Evolutionary conservation across 2,329 filamentous ascomycete genomes (phyloP).

Genomic region (Penicillium sp.): DNA sequence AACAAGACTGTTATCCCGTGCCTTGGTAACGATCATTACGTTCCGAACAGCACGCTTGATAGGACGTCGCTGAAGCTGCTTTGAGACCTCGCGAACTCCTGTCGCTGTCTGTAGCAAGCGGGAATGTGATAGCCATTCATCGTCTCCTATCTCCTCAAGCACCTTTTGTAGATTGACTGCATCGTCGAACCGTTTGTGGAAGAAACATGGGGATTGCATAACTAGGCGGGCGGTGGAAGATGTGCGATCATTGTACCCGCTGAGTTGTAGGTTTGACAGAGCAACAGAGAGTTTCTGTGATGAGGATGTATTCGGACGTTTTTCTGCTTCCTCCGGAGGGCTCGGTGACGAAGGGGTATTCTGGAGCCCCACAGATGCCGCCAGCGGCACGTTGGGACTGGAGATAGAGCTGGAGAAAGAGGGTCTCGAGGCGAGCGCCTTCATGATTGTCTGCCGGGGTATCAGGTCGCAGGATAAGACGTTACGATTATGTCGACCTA

Average conservation of each 20-base stretch:
- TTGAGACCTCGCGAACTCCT: slow-evolving; percentile 91
- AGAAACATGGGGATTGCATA: slow-evolving; percentile 93
- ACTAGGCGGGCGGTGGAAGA: slow-evolving; percentile 60
- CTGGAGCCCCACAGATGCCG: slow-evolving; percentile 67
- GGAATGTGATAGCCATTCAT: slow-evolving; percentile 89
- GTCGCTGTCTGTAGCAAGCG: slow-evolving; percentile 94
- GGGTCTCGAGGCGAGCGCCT: slow-evolving; percentile 72
- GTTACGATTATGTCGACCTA: slow-evolving; percentile 50
- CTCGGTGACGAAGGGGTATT: slow-evolving; percentile 40
- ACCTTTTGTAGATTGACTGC: slow-evolving; percentile 94
- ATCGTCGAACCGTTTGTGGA: slow-evolving; percentile 95
- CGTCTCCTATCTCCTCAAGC: slow-evolving; percentile 87
- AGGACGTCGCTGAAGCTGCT: slow-evolving; percentile 88
- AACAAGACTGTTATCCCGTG: slow-evolving; percentile 91
- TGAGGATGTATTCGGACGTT: slow-evolving; percentile 51
- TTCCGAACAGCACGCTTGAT: slow-evolving; percentile 91
- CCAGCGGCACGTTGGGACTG: slow-evolving; percentile 63
- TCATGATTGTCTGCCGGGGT: slow-evolving; percentile 80
- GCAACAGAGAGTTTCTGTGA: slow-evolving; percentile 67
- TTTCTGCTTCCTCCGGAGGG: slow-evolving; percentile 33
- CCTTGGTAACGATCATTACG: slow-evolving; percentile 99
- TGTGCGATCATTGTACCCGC: slow-evolving; percentile 48
- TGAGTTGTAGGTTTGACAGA: slow-evolving; percentile 57
- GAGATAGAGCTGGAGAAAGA: slow-evolving; percentile 56
- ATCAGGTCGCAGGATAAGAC: slow-evolving; percentile 67